phyloP scores from a whole-genome alignment of 331 rosid species.

The Arachis monticola region DNA sequence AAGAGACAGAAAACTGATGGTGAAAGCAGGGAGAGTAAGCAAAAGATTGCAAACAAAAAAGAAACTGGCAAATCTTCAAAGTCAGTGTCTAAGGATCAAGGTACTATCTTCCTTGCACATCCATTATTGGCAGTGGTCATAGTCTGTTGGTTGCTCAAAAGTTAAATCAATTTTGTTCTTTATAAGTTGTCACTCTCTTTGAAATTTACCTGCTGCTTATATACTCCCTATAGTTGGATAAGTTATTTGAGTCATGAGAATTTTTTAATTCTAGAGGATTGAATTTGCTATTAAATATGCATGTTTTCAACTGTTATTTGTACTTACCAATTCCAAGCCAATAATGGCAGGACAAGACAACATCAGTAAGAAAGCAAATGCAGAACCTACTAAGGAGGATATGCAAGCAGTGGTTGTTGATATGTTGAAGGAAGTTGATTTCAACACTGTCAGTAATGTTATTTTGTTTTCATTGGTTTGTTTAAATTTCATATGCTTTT shows the following conservation, averaged over 20 bases:
- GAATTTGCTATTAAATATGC: background rate
- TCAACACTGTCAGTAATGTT: conserved; percentile 65
- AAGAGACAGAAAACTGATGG: conserved; percentile 42
- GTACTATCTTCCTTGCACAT: conserved; percentile 33
- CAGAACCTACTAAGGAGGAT: conserved; percentile 66
- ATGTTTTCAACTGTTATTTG: background rate
- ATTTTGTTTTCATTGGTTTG: conserved; percentile 3
- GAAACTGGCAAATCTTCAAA: conserved; percentile 59
- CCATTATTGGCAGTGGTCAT: background rate
- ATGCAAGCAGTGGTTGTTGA: conserved; percentile 71
- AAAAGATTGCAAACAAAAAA: conserved; percentile 52
- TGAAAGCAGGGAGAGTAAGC: conserved; percentile 50
- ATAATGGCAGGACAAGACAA: conserved; percentile 54
- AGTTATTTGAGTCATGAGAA: background rate
- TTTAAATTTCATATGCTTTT: conserved; percentile 6
- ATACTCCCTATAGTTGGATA: background rate
- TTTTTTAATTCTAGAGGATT: background rate
- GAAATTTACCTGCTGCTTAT: background rate
- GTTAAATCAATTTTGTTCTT: background rate
- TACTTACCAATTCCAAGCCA: conserved; percentile 10
- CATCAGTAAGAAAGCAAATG: conserved; percentile 60
- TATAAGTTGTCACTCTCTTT: background rate
- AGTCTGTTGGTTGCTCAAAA: background rate
- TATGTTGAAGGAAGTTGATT: conserved; percentile 74
- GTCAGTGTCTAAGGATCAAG: conserved; percentile 61